Conservation (phyloP, 139 green algal species). For the Eudorina sp. region DNA sequence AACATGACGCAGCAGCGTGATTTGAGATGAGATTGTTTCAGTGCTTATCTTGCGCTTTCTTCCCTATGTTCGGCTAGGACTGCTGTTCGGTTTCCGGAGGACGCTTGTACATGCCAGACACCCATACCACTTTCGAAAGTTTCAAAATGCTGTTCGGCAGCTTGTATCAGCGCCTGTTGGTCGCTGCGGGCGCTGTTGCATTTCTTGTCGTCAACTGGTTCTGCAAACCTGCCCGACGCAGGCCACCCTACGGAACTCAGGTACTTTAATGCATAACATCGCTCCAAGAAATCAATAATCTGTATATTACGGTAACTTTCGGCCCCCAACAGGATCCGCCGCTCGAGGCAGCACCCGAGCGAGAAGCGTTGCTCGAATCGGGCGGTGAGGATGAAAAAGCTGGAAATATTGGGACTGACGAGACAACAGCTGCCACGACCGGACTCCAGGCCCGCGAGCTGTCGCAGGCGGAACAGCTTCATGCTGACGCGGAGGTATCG, state of each 20-base stretch:
- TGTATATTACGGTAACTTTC: not conserved
- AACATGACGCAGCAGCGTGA: too few relatives aligned
- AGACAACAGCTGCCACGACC: not conserved
- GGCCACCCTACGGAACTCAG: not conserved
- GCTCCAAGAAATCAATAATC: too few relatives aligned
- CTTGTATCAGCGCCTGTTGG: not conserved
- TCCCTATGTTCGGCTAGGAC: not conserved
- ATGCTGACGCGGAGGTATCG: not conserved
- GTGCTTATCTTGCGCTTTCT: too few relatives aligned
- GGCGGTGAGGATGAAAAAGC: not conserved
- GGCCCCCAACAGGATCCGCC: not conserved
- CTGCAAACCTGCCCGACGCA: conserved; percentile 13
- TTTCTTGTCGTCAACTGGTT: conserved; percentile 29
- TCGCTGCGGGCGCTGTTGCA: not conserved
- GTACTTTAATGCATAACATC: not conserved
- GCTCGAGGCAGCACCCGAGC: conserved; percentile 2
- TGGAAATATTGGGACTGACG: not conserved
- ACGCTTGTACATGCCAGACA: not conserved
- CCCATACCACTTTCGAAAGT: not conserved
- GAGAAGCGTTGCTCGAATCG: conserved; percentile 3
- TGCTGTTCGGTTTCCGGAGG: not conserved
- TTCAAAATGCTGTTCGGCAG: not conserved
- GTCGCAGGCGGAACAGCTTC: conserved; percentile 1
- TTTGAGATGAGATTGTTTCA: too few relatives aligned
- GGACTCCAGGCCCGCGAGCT: not conserved